Evolutionary conservation across 345 rosid species (phyloP), one percentile per base, ranked within the genome.

Genomic region (Lepidium sativum): DNA sequence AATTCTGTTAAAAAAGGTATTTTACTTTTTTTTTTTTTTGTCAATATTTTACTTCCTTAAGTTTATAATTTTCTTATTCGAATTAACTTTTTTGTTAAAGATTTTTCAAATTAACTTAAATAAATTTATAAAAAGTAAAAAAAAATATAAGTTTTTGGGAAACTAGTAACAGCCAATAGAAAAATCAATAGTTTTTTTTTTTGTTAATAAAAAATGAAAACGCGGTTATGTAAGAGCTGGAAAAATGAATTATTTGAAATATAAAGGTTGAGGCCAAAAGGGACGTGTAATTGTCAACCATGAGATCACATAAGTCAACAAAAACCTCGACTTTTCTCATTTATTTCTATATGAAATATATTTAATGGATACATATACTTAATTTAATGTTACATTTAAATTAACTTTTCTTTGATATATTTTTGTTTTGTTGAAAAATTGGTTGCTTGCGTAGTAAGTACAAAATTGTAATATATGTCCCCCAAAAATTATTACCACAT

Each of bases 191-290:
- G 37, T 6, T 4, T 25, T 25, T 25, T 2, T 25, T 25, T 25
- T 25, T 25, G 29, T 25, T 25, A 5, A 25, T 71, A 31, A 63
- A 41, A 6, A 27, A 55, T 45, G 44, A 71, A 63, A 56, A 71
- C 75, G 70, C 60, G 75, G 43, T 70, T 71, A 7, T 21, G 53
- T 38, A 48, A 39, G 49, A 38, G 59, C 51, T 63, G 75, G 58
- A 63, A 15, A 12, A 29, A 47, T 55, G 20, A 3, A n/a, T 43
- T 53, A 61, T 60, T 60, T 50, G 27, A 51, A 50, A 25, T n/a
- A 8, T 16, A 53, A 31, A 39, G 45, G 18, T 38, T 25, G 1
- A 38, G 15, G 39, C 35, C 2, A 50, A 10, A n/a, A 16, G 31
- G 9, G 31, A 6, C 12, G 35, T 34, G 35, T 34, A 38, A 29